Percentiles rank a stretch among this genome's conserved stretches.
phyloP scores from a whole-genome alignment of 192 early-diverging fungal species.

The Backusella macrospora region DNA sequence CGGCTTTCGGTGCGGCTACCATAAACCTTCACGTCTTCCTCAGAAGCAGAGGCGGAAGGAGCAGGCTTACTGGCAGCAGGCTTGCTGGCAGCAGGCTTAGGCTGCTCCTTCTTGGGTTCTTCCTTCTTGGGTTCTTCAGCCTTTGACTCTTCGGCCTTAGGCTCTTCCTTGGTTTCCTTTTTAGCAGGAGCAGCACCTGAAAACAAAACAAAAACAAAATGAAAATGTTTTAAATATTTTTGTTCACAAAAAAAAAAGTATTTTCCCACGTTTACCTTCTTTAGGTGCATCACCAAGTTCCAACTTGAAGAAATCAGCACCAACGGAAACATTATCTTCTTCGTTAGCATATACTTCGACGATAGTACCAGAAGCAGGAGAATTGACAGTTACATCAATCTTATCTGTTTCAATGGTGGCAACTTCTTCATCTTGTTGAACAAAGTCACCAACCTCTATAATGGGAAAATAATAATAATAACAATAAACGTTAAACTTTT shows the following conservation, averaged over 20 bases:
- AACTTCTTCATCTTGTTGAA: constrained; percentile 92
- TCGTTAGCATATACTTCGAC: constrained; percentile 47
- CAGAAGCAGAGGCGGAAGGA: neutral
- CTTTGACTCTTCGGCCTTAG: constrained; percentile 45
- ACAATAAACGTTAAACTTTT: neutral
- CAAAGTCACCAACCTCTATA: constrained; percentile 93
- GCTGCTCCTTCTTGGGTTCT: constrained; percentile 40
- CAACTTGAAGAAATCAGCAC: constrained; percentile 91
- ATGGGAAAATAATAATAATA: neutral
- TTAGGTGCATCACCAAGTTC: constrained; percentile 74
- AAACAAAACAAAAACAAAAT: neutral
- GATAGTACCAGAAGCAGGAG: constrained; percentile 89
- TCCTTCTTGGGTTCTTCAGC: constrained; percentile 42
- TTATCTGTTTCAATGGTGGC: constrained; percentile 99
- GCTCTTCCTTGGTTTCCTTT: constrained; percentile 33
- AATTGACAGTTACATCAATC: constrained; percentile 98
- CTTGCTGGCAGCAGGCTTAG: constrained; percentile 48
- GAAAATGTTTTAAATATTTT: neutral
- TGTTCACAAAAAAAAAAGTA: neutral
- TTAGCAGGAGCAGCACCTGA: constrained; percentile 32
- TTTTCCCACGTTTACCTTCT: constrained; percentile 45
- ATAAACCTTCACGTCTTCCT: constrained; percentile 15
- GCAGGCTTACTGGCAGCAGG: constrained; percentile 42
- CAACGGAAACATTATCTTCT: constrained; percentile 46
- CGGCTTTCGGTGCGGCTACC: constrained; percentile 41